Conservation (phyloP, 495 filamentous ascomycete genomes). For the Penicillium bialowiezense region DNA sequence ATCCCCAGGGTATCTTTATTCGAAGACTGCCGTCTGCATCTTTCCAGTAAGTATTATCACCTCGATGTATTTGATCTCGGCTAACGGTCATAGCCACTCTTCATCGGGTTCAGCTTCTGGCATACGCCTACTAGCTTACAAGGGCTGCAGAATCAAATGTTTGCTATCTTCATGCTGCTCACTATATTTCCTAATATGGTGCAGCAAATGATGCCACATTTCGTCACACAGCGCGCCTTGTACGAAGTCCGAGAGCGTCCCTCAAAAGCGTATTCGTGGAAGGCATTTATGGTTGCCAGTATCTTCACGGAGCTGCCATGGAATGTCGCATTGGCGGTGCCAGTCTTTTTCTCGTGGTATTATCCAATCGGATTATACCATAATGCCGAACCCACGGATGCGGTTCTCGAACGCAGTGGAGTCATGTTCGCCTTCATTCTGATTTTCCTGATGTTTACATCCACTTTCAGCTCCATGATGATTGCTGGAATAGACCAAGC, state of each 20-base stretch:
- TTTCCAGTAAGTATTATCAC: slow-evolving; percentile 24
- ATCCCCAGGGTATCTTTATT: slow-evolving; percentile 81
- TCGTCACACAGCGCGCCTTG: slow-evolving; percentile 70
- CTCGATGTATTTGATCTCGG: neutral
- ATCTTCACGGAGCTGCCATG: slow-evolving; percentile 74
- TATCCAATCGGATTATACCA: slow-evolving; percentile 75
- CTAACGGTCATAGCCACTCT: slow-evolving; percentile 53
- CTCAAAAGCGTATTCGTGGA: slow-evolving; percentile 79
- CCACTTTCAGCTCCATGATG: slow-evolving; percentile 56
- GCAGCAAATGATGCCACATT: slow-evolving; percentile 84
- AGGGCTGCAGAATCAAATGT: slow-evolving; percentile 85
- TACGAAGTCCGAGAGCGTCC: slow-evolving; percentile 87
- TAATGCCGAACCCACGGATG: slow-evolving; percentile 60
- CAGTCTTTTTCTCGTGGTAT: slow-evolving; percentile 75
- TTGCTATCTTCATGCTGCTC: slow-evolving; percentile 79
- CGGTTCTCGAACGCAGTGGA: slow-evolving; percentile 56
- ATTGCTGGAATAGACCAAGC: slow-evolving; percentile 66
- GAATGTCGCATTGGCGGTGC: slow-evolving; percentile 65
- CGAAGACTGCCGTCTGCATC: slow-evolving; percentile 57
- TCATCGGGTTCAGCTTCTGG: slow-evolving; percentile 90
- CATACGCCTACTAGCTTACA: slow-evolving; percentile 65
- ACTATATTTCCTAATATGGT: slow-evolving; percentile 73
- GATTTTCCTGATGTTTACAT: slow-evolving; percentile 48
- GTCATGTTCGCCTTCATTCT: slow-evolving; percentile 62
- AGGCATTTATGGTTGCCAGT: slow-evolving; percentile 77